Base-by-base conservation (phyloP, 148 eudicot species). In the Heliosperma pusillum region DNA sequence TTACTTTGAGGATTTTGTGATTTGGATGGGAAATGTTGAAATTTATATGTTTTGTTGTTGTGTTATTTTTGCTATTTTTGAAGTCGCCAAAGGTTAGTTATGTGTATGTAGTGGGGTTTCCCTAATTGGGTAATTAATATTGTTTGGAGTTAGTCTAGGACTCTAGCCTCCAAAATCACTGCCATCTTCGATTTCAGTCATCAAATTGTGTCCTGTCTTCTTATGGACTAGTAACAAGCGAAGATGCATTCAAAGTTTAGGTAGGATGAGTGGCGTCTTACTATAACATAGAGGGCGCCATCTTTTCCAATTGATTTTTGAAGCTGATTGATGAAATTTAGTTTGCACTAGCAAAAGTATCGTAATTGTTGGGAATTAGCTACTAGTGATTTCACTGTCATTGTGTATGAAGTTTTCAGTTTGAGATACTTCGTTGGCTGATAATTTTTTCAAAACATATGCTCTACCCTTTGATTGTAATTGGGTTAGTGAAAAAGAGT, bases 341-440 rank as follows among this genome's bases (percentile, higher is more conserved):
- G 20, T 1, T 20, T 20, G 9, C 9, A 36, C 9, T 36, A 36
- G 42, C 7, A 36, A 36, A 36, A 36, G 42, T 36, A 36, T 36
- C 42, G 42, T 5, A 36, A 36, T 36, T 36, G 42, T 36, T 21
- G 62, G 3, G 2, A 3, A 22, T 24, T 59, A 21, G 11, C 25
- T 59, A 20, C 63, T 59, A 58, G 26, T 59, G 27, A 8, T 22
- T 58, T 59, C 42, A 36, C 9, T 36, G 6, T 36, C 42, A 36
- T 0, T 7, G 42, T 36, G 7, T 36, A 36, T 6, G 42, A 36
- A 36, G 42, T 36, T 63, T 27, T 63, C 64, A 2, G 30, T 24
- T 25, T 60, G 68, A 64, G 70, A 30, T 53, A 52, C 12, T 27
- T 65, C 15, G n/a, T 63, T 63, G 66, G 40, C 42, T 63, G 22